Conservation (phyloP, 1,284 basidiomycete species). For the Psilocybe mexicana region DNA sequence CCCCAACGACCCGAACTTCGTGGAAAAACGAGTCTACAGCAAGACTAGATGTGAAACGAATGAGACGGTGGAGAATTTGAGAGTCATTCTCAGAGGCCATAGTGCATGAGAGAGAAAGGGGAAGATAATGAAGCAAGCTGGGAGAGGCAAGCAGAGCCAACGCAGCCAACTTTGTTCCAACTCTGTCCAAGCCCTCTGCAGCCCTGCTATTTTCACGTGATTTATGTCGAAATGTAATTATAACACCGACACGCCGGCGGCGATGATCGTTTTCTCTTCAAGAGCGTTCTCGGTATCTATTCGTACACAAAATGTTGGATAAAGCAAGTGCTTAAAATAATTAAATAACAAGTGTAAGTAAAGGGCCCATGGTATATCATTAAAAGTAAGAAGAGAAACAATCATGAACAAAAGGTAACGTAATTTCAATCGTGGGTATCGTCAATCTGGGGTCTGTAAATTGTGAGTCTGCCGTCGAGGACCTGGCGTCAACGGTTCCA, state of each 20-base stretch:
- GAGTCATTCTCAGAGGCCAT: constrained; percentile 31
- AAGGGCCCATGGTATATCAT: constrained; percentile 17
- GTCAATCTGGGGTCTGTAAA: constrained; percentile 44
- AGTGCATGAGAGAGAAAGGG: not conserved
- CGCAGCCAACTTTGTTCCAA: not conserved
- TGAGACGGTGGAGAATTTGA: constrained; percentile 39
- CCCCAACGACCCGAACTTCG: constrained; percentile 80
- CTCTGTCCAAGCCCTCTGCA: too few relatives aligned
- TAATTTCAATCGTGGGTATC: constrained; percentile 17
- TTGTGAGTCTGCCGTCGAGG: constrained; percentile 41
- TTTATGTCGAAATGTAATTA: not conserved
- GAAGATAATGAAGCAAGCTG: not conserved
- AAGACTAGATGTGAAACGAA: constrained; percentile 71
- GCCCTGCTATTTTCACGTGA: not conserved
- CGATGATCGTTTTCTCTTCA: not conserved
- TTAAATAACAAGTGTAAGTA: constrained; percentile 12
- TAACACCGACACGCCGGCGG: not conserved
- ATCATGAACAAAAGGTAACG: constrained; percentile 14
- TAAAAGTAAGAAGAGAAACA: constrained; percentile 5
- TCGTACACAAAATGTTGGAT: constrained; percentile 13
- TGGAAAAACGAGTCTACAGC: constrained; percentile 86
- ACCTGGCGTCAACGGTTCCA: constrained; percentile 48
- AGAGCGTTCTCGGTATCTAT: not conserved
- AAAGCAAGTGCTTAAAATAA: constrained; percentile 19
- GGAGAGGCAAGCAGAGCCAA: not conserved